phyloP scores from a whole-genome alignment of 805 yeast species.

The Lipomyces sp. region DNA sequence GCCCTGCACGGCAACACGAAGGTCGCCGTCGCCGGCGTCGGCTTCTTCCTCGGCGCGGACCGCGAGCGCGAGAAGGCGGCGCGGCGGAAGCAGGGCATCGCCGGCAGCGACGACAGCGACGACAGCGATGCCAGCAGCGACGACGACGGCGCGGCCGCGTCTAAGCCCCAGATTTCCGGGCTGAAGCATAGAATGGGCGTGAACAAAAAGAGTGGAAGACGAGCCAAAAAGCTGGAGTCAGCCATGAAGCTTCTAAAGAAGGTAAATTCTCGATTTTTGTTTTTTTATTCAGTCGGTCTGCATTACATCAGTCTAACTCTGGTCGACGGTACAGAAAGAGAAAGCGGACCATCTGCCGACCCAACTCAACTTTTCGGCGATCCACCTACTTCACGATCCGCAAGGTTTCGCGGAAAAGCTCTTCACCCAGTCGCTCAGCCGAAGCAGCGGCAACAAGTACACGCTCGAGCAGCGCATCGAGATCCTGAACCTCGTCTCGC shows the following conservation, averaged over 20 bases:
- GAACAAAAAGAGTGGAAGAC: constrained; percentile 76
- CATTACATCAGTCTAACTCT: no score
- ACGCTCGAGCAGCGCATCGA: constrained; percentile 85
- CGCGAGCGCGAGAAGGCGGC: constrained; percentile 83
- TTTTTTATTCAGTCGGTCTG: no score
- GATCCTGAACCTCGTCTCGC: constrained; percentile 79
- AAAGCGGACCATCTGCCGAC: constrained; percentile 46
- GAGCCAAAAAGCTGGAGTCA: constrained; percentile 72
- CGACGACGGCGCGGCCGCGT: constrained; percentile 14
- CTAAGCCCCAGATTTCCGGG: constrained; percentile 9
- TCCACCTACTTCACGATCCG: constrained; percentile 91
- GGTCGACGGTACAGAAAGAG: no score
- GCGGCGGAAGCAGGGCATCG: constrained; percentile 51
- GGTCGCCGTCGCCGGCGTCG: constrained; percentile 84
- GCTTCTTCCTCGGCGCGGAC: constrained; percentile 92
- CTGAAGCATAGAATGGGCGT: constrained; percentile 77
- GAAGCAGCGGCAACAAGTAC: constrained; percentile 59
- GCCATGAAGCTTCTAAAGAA: constrained; percentile 70
- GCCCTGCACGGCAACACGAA: constrained; percentile 83
- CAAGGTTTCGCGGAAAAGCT: constrained; percentile 93
- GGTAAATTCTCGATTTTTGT: no score
- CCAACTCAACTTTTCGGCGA: constrained; percentile 87
- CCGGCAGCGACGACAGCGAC: constrained; percentile 64
- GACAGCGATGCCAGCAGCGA: constrained; percentile 44
- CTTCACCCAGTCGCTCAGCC: constrained; percentile 66